phyloP scores from a whole-genome alignment of 805 yeast species.

The Lipomyces anomalus region DNA sequence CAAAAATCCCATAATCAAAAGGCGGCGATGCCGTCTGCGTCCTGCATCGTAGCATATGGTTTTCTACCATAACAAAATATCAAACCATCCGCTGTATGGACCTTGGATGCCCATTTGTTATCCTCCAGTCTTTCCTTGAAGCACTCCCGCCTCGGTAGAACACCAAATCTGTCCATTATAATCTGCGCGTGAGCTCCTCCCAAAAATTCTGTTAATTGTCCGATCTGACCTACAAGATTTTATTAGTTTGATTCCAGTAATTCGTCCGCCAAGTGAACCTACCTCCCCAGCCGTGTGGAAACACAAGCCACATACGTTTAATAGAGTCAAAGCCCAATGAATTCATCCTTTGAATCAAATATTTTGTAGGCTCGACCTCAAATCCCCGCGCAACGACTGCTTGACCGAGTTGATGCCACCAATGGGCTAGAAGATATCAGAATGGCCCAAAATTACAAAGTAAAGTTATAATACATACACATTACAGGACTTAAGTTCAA shows the following conservation, averaged over 20 bases:
- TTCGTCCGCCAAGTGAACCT: no score
- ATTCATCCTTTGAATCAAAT: conserved; percentile 14
- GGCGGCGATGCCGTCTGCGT: not conserved
- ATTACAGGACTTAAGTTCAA: conserved; percentile 20
- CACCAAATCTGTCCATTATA: not conserved
- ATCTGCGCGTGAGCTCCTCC: not conserved
- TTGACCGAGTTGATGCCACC: not conserved
- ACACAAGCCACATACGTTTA: conserved; percentile 25
- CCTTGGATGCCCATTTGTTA: not conserved
- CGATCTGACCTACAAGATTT: no score
- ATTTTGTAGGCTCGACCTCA: not conserved
- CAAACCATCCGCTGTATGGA: not conserved
- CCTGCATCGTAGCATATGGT: not conserved
- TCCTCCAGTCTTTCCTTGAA: not conserved
- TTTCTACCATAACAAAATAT: conserved; percentile 5
- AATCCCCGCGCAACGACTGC: not conserved
- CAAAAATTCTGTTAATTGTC: not conserved
- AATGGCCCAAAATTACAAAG: no score
- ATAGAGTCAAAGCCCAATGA: conserved; percentile 28
- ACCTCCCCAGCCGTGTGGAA: conserved; percentile 35
- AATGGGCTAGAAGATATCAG: not conserved
- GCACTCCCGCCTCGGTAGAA: not conserved
- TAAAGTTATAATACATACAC: no score
- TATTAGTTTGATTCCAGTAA: no score
- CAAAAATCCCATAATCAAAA: not conserved